Evolutionary conservation across 371 early-diverging fungal species (phyloP).

Genomic region (Mucor lusitanicus): DNA sequence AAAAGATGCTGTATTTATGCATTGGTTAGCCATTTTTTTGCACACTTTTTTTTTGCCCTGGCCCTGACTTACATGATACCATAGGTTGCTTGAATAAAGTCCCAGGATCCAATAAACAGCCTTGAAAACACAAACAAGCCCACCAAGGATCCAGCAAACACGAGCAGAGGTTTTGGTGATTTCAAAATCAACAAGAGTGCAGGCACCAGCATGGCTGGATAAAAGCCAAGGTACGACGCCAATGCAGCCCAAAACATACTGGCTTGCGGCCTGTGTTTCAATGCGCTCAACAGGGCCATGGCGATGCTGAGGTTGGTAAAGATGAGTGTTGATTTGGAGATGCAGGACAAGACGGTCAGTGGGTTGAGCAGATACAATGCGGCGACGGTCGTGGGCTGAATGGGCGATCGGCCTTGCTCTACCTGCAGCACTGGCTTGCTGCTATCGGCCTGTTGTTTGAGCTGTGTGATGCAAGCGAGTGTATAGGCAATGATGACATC

Average conservation of each 20-base stretch:
- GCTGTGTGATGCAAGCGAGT: constrained; percentile 50
- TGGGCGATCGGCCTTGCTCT: constrained; percentile 24
- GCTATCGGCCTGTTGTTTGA: constrained; percentile 41
- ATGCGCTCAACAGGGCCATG: constrained; percentile 66
- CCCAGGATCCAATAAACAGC: constrained; percentile 69
- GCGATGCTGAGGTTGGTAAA: constrained; percentile 77
- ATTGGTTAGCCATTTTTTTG: too few species aligned
- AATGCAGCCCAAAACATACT: constrained; percentile 73
- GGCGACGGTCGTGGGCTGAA: constrained; percentile 47
- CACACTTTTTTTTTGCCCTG: too few species aligned
- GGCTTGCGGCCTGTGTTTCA: constrained; percentile 35
- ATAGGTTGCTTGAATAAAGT: constrained; percentile 70
- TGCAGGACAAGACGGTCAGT: constrained; percentile 70
- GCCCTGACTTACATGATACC: constrained; percentile 81
- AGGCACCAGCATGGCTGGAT: constrained; percentile 79
- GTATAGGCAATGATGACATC: constrained; percentile 68
- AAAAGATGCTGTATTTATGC: constrained; percentile 29
- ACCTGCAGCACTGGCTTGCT: constrained; percentile 17
- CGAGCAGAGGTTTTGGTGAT: background rate
- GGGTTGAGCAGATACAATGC: constrained; percentile 85
- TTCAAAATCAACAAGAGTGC: constrained; percentile 56
- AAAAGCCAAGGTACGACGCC: constrained; percentile 80
- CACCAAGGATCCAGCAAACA: constrained; percentile 31
- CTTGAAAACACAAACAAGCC: constrained; percentile 61
- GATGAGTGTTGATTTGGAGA: constrained; percentile 73